Evolutionary conservation across 805 yeast species (phyloP), one percentile per base, ranked within the genome.

Genomic region (Komagataella populi): DNA sequence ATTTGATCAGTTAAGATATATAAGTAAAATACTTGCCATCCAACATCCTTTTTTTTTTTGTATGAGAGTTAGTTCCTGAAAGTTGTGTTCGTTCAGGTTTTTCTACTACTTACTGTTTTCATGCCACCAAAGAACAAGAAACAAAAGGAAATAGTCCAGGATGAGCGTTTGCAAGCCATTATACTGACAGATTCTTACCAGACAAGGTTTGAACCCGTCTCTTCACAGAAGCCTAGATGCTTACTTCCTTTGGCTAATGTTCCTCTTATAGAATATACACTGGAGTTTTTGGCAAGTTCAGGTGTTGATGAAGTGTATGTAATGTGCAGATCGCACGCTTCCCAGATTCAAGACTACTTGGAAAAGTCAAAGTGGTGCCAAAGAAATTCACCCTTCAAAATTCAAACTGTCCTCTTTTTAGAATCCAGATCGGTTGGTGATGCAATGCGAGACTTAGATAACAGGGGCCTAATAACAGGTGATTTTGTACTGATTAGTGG

Each of bases 361-460:
- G 87, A 83, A 57, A 63, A 69, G 5, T 81, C 87, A 39, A 83
- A 81, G 61, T 86, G 93, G 93, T 71, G 69, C 36, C 60, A 71
- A 16, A 72, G 80, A 1, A 78, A 82, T 62, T 79, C 95, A 2
- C 96, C 97, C 1, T 91, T 93, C 65, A 77, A 78, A 52, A 76
- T 93, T 47, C 78, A 80, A 48, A 84, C 95, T 2, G 78, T 91
- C 50, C 77, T 86, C 73, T 80, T 95, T 22, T 79, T 88, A 48
- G 96, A 91, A 64, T 82, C 93, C 8, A 71, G 90, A 65, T 86
- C 95, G 23, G 95, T 91, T 8, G 99, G 99, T 57, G 99, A 93
- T 68, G 95, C 96, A 18, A 87, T 93, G 95, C 77, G 99, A 64
- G 98, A 91, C 62, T 70, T 93, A 53, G 99, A 93, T 65, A 83